Conservation (phyloP, 768 basidiomycete species). For the Steccherinum ochraceum region DNA sequence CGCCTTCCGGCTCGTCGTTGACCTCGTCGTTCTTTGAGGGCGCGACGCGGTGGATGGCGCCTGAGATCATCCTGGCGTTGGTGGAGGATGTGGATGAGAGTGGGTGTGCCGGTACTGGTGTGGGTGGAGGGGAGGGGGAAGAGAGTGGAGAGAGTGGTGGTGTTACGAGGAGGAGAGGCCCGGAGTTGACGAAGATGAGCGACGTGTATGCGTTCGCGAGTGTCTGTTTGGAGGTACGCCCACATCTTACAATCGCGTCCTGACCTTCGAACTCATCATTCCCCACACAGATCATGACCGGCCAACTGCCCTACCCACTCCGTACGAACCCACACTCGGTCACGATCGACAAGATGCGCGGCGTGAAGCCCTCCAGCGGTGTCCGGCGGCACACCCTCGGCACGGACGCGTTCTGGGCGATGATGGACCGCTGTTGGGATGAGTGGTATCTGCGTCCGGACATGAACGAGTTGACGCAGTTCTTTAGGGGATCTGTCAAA, state of each 20-base stretch:
- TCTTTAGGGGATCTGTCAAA: background rate
- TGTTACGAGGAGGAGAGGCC: too few species aligned
- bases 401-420: background rate
- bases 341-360: background rate
- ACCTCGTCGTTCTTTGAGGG: background rate
- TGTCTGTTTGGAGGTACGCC: conserved; percentile 8
- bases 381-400: background rate
- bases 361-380: background rate
- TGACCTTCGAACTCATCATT: too few species aligned
- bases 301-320: background rate
- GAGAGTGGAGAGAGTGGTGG: too few species aligned
- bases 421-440: background rate
- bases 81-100: background rate
- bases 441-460: background rate
- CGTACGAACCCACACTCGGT: background rate
- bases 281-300: background rate
- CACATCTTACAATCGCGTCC: background rate
- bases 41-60: conserved; percentile 3
- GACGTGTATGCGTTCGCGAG: conserved; percentile 9
- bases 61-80: background rate
- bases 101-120: too few species aligned
- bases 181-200: background rate
- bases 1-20: conserved; percentile 4
- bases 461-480: background rate
- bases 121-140: too few species aligned